These are phyloP conservation scores for Talaromyces sp. DNA, from an alignment of 2,329 filamentous ascomycete species.

Conservation along the genomic window DNA sequence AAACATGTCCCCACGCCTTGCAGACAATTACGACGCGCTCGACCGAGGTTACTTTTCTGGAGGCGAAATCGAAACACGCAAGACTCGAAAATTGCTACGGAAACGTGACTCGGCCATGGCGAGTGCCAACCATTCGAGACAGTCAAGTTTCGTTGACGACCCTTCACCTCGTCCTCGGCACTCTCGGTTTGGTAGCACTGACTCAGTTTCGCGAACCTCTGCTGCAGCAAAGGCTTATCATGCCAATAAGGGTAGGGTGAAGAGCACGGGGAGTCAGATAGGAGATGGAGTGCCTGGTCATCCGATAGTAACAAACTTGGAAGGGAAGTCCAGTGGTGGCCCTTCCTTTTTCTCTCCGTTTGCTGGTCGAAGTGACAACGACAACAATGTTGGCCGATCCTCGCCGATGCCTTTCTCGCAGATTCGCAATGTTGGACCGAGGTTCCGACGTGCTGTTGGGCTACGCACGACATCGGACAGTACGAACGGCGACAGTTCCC, in stretches of 20 bases:
- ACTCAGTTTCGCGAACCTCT: slow-evolving; percentile 49
- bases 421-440: slow-evolving; percentile 54
- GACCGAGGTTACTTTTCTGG: slow-evolving; percentile 94
- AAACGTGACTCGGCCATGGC: slow-evolving; percentile 53
- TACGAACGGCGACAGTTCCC: slow-evolving; percentile 44
- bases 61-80: slow-evolving; percentile 71
- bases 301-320: slow-evolving; percentile 43
- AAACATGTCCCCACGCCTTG: slow-evolving; percentile 11
- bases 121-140: slow-evolving; percentile 55
- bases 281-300: slow-evolving; percentile 21
- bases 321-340: slow-evolving; percentile 41
- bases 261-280: slow-evolving; percentile 56
- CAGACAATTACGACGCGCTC: slow-evolving; percentile 50
- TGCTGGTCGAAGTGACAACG: slow-evolving; percentile 44
- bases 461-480: slow-evolving; percentile 79
- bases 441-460: slow-evolving; percentile 58
- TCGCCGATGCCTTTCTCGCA: slow-evolving; percentile 43
- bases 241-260: slow-evolving; percentile 50
- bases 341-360: slow-evolving; percentile 39
- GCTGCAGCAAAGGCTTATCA: slow-evolving; percentile 65
- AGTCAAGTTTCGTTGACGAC: slow-evolving; percentile 73
- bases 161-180: slow-evolving; percentile 66
- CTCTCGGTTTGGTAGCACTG: slow-evolving; percentile 72
- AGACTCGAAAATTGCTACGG: slow-evolving; percentile 68
- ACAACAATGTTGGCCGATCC: slow-evolving; percentile 46